phyloP scores from a whole-genome alignment of 2,329 filamentous ascomycete genomes.

The Monilinia fructigena region DNA sequence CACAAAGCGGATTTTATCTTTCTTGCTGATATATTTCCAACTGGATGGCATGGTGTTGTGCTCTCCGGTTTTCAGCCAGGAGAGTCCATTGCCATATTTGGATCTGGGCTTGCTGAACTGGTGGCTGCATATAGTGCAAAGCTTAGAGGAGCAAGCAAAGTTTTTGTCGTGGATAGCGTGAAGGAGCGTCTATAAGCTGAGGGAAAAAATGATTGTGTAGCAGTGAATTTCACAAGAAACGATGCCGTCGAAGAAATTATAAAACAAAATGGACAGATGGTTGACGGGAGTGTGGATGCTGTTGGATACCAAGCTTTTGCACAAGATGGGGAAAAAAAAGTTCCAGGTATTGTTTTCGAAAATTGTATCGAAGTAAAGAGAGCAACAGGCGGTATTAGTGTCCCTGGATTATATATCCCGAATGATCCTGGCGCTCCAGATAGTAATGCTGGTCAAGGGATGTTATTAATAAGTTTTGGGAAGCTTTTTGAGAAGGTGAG shows the following conservation, averaged over 20 bases:
- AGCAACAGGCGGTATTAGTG: slow-evolving; percentile 37
- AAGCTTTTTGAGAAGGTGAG: slow-evolving; percentile 66
- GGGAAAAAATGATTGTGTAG: slow-evolving; percentile 59
- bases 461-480: slow-evolving; percentile 63
- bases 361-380: slow-evolving; percentile 38
- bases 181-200: slow-evolving; percentile 58
- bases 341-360: slow-evolving; percentile 52
- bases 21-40: slow-evolving; percentile 50
- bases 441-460: slow-evolving; percentile 58
- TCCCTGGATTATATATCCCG: slow-evolving; percentile 41
- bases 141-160: slow-evolving; percentile 58
- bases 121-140: slow-evolving; percentile 65
- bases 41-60: slow-evolving; percentile 57
- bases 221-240: slow-evolving; percentile 59
- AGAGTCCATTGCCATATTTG: slow-evolving; percentile 64
- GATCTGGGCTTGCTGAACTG: slow-evolving; percentile 62
- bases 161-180: slow-evolving; percentile 64
- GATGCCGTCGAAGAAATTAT: slow-evolving; percentile 62
- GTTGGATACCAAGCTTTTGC: slow-evolving; percentile 65
- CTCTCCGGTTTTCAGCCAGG: slow-evolving; percentile 59
- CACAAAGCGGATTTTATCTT: slow-evolving; percentile 60
- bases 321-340: slow-evolving; percentile 56
- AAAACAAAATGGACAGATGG: slow-evolving; percentile 56
- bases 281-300: slow-evolving; percentile 63
- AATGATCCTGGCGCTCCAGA: slow-evolving; percentile 63